Conservation (phyloP, 768 basidiomycete genomes). For the Podaxis rugospora region DNA sequence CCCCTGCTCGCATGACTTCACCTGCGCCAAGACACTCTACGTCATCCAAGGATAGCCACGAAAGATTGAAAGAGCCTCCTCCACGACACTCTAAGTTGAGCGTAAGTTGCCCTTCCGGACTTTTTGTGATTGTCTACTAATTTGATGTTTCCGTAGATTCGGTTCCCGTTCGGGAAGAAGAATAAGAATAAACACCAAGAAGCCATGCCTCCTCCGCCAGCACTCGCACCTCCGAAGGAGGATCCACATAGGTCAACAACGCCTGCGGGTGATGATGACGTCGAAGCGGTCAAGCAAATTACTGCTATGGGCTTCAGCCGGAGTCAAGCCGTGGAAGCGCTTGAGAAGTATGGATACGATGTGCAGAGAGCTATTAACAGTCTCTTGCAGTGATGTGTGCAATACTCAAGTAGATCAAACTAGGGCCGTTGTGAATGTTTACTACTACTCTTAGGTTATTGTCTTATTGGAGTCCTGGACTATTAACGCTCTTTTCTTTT, state of each 20-base stretch:
- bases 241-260: constrained; percentile 37
- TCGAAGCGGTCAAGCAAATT: constrained; percentile 73
- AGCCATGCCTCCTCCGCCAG: constrained; percentile 35
- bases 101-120: constrained; percentile 39
- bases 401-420: background rate
- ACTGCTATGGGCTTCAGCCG: constrained; percentile 91
- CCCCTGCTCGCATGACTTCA: constrained; percentile 43
- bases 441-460: background rate
- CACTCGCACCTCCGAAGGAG: constrained; percentile 40
- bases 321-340: constrained; percentile 71
- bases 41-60: constrained; percentile 52
- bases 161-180: constrained; percentile 73
- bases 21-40: constrained; percentile 60
- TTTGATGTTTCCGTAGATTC: constrained; percentile 43
- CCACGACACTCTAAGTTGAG: constrained; percentile 70
- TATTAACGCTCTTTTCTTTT: constrained; percentile 6
- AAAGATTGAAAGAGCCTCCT: constrained; percentile 53
- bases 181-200: constrained; percentile 58
- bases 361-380: constrained; percentile 74
- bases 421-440: background rate
- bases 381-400: constrained; percentile 41
- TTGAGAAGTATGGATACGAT: constrained; percentile 84
- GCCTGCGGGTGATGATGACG: constrained; percentile 65
- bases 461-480: background rate
- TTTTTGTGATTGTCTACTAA: constrained; percentile 2